Percentiles rank a stretch among this genome's conserved stretches.
Evolutionary conservation across 176 grass and related monocot genomes (phyloP).

Genomic region (Oryza brachyantha): DNA sequence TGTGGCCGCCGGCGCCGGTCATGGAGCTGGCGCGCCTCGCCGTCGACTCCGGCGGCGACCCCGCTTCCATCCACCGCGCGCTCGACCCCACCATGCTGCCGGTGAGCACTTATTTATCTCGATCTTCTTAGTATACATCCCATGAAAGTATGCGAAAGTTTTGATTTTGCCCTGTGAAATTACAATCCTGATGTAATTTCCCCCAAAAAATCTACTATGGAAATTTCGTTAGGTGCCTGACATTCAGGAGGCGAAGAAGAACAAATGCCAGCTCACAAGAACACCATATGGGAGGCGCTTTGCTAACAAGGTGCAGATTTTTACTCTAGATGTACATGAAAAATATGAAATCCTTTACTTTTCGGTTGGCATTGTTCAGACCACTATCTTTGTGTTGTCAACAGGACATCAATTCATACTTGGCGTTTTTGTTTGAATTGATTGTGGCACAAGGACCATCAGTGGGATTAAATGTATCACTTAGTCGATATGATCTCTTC

Average conservation of each 20-base stretch:
- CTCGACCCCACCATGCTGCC: constrained; percentile 76
- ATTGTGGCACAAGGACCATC: constrained; percentile 60
- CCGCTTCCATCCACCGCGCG: constrained; percentile 53
- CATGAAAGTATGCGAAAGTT: neutral
- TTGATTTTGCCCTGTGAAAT: too few relatives aligned
- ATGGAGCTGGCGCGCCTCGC: constrained; percentile 81
- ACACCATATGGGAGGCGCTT: constrained; percentile 74
- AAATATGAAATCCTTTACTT: neutral
- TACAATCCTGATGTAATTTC: neutral
- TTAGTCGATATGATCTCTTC: constrained; percentile 78
- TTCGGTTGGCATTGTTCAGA: neutral
- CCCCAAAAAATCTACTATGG: neutral
- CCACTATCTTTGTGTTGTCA: constrained; percentile 15
- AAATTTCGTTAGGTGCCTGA: constrained; percentile 65
- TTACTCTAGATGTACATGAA: neutral
- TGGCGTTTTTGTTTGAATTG: constrained; percentile 87
- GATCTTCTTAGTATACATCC: neutral
- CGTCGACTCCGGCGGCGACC: constrained; percentile 78
- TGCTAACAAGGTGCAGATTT: constrained; percentile 42
- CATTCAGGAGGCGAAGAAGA: constrained; percentile 50
- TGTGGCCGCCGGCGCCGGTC: constrained; percentile 83
- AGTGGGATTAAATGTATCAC: constrained; percentile 72
- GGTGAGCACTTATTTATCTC: constrained; percentile 31
- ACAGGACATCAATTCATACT: constrained; percentile 84
- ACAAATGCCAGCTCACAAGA: constrained; percentile 83